A percentile compares a stretch with the other conserved stretches of the same genome.
These are phyloP conservation scores for Barnettozyma californica DNA, from an alignment of 805 yeast species.

Conservation along the genomic window DNA sequence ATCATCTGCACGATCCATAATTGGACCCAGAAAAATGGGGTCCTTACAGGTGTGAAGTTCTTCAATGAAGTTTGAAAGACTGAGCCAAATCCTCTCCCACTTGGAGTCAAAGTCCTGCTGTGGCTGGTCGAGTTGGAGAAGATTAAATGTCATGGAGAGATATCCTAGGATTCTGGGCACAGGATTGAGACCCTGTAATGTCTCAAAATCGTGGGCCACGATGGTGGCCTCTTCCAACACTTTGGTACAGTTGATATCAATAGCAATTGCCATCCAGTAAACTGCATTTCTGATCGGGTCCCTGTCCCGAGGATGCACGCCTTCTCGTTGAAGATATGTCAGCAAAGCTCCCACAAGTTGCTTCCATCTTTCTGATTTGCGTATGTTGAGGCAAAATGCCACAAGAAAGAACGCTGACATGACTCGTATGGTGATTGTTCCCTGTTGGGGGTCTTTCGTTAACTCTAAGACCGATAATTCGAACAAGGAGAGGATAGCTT, in stretches of 20 bases:
- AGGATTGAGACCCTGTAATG: conserved; percentile 1
- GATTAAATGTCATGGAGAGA: conserved; percentile 8
- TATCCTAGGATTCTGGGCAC: conserved; percentile 4
- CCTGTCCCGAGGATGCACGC: conserved; percentile 5
- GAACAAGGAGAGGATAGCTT: conserved; percentile 4
- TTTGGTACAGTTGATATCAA: conserved; percentile 5
- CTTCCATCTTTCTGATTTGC: conserved; percentile 3
- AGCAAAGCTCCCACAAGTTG: background rate
- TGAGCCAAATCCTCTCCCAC: conserved; percentile 37
- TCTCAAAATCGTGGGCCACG: conserved; percentile 7
- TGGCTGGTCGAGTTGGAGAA: conserved; percentile 4
- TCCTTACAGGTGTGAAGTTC: background rate
- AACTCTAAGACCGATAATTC: conserved; percentile 6
- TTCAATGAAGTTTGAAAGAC: conserved; percentile 5
- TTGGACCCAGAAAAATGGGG: conserved; percentile 15
- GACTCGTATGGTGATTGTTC: conserved; percentile 1
- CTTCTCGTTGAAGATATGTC: conserved; percentile 6
- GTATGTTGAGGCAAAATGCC: conserved; percentile 2
- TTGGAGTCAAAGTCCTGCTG: conserved; percentile 25
- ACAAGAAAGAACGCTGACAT: conserved; percentile 5
- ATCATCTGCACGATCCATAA: conserved; percentile 21
- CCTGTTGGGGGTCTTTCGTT: conserved; percentile 5
- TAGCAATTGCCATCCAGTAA: conserved; percentile 4
- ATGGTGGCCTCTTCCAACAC: conserved; percentile 7
- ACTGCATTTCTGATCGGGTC: conserved; percentile 1